Percentiles rank a stretch among this genome's conserved stretches.
These are phyloP conservation scores for Paracorniculantispora psalliotae DNA, from an alignment of 2,329 filamentous ascomycete genomes.

Conservation along the genomic window DNA sequence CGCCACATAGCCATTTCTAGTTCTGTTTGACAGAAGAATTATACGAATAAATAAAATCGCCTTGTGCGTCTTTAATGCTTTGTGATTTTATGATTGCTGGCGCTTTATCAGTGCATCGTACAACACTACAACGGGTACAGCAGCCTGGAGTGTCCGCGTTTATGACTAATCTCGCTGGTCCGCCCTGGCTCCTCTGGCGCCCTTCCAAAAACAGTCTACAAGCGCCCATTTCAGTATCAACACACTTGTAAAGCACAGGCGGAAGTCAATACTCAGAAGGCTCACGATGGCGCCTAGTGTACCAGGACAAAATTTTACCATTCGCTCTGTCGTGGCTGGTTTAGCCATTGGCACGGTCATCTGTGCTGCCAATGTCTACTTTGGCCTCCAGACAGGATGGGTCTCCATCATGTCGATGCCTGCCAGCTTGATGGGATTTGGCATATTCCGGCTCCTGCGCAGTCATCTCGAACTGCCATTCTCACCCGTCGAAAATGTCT, in stretches of 20 bases:
- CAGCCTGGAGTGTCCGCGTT: neutral
- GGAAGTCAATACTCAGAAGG: neutral
- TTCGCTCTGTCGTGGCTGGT: constrained; percentile 74
- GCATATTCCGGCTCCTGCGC: constrained; percentile 78
- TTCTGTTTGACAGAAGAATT: no score
- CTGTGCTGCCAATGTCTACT: constrained; percentile 97
- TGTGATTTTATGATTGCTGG: neutral
- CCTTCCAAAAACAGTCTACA: neutral
- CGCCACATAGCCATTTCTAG: no score
- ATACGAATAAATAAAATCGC: no score
- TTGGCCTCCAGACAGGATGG: constrained; percentile 81
- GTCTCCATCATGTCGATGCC: constrained; percentile 93
- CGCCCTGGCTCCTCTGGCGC: neutral
- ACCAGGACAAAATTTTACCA: constrained; percentile 69
- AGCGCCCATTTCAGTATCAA: neutral
- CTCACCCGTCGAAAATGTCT: constrained; percentile 90
- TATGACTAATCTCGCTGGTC: constrained; percentile 2
- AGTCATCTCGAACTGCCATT: constrained; percentile 75
- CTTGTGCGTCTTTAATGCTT: no score
- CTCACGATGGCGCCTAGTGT: constrained; percentile 19
- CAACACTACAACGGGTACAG: neutral
- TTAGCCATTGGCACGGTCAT: constrained; percentile 83
- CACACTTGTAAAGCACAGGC: neutral
- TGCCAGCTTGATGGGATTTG: constrained; percentile 87
- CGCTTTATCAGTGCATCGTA: neutral